Conservation (phyloP, 169 alveolate genomes). For the Cryptosporidium felis region DNA sequence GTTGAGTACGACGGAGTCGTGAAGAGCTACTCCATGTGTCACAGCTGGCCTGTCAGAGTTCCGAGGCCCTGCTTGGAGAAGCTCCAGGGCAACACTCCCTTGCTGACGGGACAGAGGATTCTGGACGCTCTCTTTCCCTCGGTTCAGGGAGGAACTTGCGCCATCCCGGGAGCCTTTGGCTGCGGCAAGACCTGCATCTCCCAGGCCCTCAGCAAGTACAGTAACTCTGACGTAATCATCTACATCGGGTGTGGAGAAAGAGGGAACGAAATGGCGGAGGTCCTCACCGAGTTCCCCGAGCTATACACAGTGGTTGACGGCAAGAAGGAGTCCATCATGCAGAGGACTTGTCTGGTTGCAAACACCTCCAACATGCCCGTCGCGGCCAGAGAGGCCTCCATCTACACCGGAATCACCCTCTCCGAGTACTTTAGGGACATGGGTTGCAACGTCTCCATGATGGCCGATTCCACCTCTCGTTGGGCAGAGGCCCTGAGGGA, state of each 20-base stretch:
- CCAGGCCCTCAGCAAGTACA: slow-evolving; percentile 95
- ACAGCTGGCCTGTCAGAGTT: slow-evolving; percentile 98
- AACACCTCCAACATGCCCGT: slow-evolving; percentile 99
- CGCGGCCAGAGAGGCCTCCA: slow-evolving; percentile 99
- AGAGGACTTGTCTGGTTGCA: slow-evolving; percentile 99
- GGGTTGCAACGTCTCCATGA: slow-evolving; percentile 98
- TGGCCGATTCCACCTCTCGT: slow-evolving; percentile 99
- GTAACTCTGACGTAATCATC: slow-evolving; percentile 94
- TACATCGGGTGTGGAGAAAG: slow-evolving; percentile 99
- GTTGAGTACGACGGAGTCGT: slow-evolving; percentile 91
- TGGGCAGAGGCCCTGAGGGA: slow-evolving; percentile 99
- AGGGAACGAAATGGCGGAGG: slow-evolving; percentile 99
- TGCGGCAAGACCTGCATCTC: slow-evolving; percentile 99
- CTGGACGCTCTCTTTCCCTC: slow-evolving; percentile 97
- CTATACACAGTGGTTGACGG: slow-evolving; percentile 90
- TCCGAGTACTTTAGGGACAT: slow-evolving; percentile 99
- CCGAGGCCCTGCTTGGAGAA: slow-evolving; percentile 97
- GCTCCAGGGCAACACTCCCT: slow-evolving; percentile 92
- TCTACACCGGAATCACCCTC: slow-evolving; percentile 97
- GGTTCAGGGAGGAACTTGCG: slow-evolving; percentile 98
- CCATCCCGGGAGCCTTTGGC: slow-evolving; percentile 99
- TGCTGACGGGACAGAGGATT: slow-evolving; percentile 98
- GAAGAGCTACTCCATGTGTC: slow-evolving; percentile 90
- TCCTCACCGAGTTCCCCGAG: slow-evolving; percentile 98
- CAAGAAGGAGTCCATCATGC: slow-evolving; percentile 95